A percentile compares a stretch with the other conserved stretches of the same genome.
Evolutionary conservation across 805 yeast genomes (phyloP).

Genomic region (Zygotorulaspora chibaensis): DNA sequence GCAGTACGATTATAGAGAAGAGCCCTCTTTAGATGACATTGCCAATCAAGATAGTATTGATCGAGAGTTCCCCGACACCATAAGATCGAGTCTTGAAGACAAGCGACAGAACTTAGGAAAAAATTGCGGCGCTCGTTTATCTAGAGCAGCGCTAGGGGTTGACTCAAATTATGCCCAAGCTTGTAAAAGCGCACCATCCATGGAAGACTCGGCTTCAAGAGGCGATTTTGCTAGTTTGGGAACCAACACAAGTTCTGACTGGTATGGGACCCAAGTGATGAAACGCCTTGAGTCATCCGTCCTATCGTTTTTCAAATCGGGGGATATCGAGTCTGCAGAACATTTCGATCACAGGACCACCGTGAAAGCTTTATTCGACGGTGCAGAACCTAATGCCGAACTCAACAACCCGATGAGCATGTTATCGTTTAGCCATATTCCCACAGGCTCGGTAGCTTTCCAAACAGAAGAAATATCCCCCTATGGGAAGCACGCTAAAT

Average conservation of each 20-base stretch:
- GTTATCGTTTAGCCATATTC: constrained; percentile 1
- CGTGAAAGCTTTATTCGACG: not conserved
- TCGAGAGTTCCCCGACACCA: not conserved
- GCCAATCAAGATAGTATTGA: not conserved
- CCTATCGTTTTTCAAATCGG: constrained; percentile 6
- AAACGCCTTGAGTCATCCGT: constrained; percentile 10
- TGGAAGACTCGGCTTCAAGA: not conserved
- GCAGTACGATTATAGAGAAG: not conserved
- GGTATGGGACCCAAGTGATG: constrained; percentile 7
- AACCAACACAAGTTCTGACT: not conserved
- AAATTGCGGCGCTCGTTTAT: not conserved
- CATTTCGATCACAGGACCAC: not conserved
- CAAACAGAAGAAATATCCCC: not conserved
- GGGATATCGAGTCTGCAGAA: not conserved
- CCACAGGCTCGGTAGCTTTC: not conserved
- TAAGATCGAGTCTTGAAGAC: not conserved
- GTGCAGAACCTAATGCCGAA: not conserved
- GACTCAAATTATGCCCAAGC: not conserved
- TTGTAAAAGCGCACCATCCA: not conserved
- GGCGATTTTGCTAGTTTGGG: not conserved
- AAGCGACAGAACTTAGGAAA: not conserved
- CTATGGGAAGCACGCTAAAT: constrained; percentile 14
- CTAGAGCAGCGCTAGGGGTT: not conserved
- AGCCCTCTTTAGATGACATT: not conserved
- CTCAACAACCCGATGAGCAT: not conserved